phyloP scores from a whole-genome alignment of 2,329 filamentous ascomycete species.

The Penicillium sp. region DNA sequence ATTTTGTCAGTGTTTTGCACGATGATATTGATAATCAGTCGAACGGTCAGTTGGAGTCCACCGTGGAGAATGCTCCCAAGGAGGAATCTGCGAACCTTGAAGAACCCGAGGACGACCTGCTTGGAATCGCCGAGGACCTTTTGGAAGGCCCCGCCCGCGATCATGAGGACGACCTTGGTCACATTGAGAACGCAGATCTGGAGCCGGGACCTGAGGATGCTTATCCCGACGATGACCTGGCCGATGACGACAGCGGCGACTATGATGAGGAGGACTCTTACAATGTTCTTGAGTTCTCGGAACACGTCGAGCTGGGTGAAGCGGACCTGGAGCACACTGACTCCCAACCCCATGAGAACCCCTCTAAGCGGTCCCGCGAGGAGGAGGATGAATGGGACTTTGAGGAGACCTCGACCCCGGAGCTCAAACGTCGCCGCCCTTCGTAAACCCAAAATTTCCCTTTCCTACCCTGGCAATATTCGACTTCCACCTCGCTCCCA shows the following conservation, averaged over 20 bases:
- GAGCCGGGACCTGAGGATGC: constrained; percentile 29
- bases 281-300: constrained; percentile 42
- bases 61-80: constrained; percentile 22
- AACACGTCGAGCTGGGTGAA: constrained; percentile 30
- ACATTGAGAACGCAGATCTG: constrained; percentile 23
- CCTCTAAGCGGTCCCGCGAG: constrained; percentile 45
- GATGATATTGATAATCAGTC: constrained; percentile 19
- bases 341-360: constrained; percentile 30
- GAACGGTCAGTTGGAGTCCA: constrained; percentile 30
- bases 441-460: constrained; percentile 38
- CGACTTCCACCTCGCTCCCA: background rate
- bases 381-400: constrained; percentile 43
- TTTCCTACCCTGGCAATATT: constrained; percentile 8
- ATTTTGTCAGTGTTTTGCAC: constrained; percentile 19
- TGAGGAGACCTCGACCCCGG: constrained; percentile 40
- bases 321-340: constrained; percentile 28
- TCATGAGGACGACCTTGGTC: constrained; percentile 16
- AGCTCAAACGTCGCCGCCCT: constrained; percentile 61
- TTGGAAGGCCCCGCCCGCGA: constrained; percentile 36
- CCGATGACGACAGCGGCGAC: constrained; percentile 42
- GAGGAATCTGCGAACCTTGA: constrained; percentile 21
- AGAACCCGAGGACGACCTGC: constrained; percentile 37
- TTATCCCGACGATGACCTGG: constrained; percentile 33
- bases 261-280: constrained; percentile 51
- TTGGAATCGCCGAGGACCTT: constrained; percentile 42